phyloP scores from a whole-genome alignment of 2,329 filamentous ascomycete species.

The Juglanconis juglandina region DNA sequence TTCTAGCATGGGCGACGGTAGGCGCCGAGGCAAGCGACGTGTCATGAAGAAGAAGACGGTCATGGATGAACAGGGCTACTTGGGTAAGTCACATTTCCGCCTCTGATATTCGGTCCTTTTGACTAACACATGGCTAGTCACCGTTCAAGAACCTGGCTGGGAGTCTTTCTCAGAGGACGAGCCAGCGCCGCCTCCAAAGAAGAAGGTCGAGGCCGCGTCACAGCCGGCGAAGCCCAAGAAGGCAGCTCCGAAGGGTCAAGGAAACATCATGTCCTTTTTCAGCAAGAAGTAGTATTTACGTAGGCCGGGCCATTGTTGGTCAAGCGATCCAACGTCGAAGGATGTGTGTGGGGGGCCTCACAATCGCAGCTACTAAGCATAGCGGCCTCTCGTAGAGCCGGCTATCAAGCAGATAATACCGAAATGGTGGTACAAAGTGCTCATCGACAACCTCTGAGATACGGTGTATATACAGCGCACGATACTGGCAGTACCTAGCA shows the following conservation, averaged over 20 bases:
- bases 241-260: conserved; percentile 59
- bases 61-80: conserved; percentile 84
- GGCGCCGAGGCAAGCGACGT: conserved; percentile 71
- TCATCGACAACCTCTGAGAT: too few species aligned
- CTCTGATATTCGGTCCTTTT: background rate
- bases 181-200: conserved; percentile 45
- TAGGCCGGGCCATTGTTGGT: background rate
- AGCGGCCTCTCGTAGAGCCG: too few species aligned
- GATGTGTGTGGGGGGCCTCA: too few species aligned
- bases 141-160: conserved; percentile 79
- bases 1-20: conserved; percentile 52
- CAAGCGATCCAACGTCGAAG: background rate
- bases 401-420: too few species aligned
- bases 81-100: conserved; percentile 56
- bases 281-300: conserved; percentile 62
- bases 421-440: too few species aligned
- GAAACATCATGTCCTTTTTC: conserved; percentile 92
- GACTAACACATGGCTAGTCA: conserved; percentile 54
- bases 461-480: too few species aligned
- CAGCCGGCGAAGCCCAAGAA: conserved; percentile 52
- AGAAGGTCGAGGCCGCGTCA: conserved; percentile 51
- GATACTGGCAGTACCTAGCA: too few species aligned
- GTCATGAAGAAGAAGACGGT: conserved; percentile 85
- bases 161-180: conserved; percentile 94
- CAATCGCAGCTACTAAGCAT: too few species aligned